Evolutionary conservation across 2,329 filamentous ascomycete genomes (phyloP).

Genomic region (Fusarium lateritium): DNA sequence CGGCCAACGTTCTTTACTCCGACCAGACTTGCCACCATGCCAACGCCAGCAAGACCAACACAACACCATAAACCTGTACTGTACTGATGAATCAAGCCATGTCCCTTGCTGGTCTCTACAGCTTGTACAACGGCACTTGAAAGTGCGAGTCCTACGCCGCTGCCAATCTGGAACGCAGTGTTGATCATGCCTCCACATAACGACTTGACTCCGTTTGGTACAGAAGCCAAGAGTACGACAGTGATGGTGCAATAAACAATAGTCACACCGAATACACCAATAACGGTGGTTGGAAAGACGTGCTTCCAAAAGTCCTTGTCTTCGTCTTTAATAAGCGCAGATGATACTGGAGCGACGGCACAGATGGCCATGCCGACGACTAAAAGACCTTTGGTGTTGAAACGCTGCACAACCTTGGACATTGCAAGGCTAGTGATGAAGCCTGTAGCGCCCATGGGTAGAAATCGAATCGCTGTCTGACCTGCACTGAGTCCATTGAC

Average conservation of each 20-base stretch:
- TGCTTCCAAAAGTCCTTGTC: conserved; percentile 29
- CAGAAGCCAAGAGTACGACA: not conserved
- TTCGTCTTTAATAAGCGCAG: conserved; percentile 20
- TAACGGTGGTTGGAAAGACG: conserved; percentile 25
- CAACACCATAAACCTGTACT: conserved; percentile 22
- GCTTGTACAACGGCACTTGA: conserved; percentile 8
- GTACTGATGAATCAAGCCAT: conserved; percentile 12
- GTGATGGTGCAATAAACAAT: not conserved
- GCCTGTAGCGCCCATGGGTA: not conserved
- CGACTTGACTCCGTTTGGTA: conserved; percentile 20
- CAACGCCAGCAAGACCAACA: conserved; percentile 15
- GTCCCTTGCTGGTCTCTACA: not conserved
- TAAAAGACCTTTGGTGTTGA: not conserved
- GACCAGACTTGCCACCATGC: conserved; percentile 10
- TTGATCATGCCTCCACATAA: conserved; percentile 30
- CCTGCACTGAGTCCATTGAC: conserved; percentile 27
- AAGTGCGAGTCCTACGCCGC: conserved; percentile 23
- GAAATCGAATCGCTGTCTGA: conserved; percentile 6
- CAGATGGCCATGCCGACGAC: conserved; percentile 19
- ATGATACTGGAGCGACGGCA: conserved; percentile 17
- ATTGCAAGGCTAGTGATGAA: not conserved
- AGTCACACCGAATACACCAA: not conserved
- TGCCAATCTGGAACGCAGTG: conserved; percentile 27
- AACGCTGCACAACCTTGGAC: not conserved
- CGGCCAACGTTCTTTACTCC: not conserved